Percentiles rank a stretch among this genome's conserved stretches.
phyloP scores from a whole-genome alignment of 495 filamentous ascomycete genomes.

The Aspergillus bridgeri region DNA sequence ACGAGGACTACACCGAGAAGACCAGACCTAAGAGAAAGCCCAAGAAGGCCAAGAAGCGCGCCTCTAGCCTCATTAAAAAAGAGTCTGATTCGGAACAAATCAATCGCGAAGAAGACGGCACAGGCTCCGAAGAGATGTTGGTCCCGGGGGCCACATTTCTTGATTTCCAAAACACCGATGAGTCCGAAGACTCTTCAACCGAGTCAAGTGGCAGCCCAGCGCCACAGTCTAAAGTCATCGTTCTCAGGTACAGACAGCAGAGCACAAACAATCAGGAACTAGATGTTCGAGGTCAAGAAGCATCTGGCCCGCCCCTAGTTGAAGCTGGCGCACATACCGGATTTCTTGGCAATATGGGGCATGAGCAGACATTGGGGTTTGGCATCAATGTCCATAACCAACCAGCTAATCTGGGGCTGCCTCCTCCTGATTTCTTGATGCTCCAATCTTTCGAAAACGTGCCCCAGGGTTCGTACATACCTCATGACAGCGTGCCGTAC shows the following conservation, averaged over 20 bases:
- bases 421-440: not conserved
- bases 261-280: not conserved
- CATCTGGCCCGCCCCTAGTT: too few species aligned
- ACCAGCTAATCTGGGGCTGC: not conserved
- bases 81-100: constrained; percentile 4
- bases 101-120: not conserved
- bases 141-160: constrained; percentile 19
- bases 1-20: constrained; percentile 21
- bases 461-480: not conserved
- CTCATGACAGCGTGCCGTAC: not conserved
- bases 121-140: constrained; percentile 8
- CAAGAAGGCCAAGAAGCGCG: not conserved
- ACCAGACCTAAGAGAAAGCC: constrained; percentile 7
- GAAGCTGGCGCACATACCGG: not conserved
- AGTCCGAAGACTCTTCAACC: not conserved
- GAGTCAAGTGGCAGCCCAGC: not conserved
- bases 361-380: not conserved
- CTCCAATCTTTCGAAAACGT: not conserved
- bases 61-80: not conserved
- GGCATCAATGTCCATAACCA: not conserved
- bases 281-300: not conserved
- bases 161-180: constrained; percentile 12
- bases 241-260: constrained; percentile 8
- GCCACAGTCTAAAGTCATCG: constrained; percentile 1
- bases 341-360: not conserved